Percentiles rank a stretch among this genome's conserved stretches.
Evolutionary conservation across 2,329 filamentous ascomycete species (phyloP).

Genomic region (Sporothrix luriei): DNA sequence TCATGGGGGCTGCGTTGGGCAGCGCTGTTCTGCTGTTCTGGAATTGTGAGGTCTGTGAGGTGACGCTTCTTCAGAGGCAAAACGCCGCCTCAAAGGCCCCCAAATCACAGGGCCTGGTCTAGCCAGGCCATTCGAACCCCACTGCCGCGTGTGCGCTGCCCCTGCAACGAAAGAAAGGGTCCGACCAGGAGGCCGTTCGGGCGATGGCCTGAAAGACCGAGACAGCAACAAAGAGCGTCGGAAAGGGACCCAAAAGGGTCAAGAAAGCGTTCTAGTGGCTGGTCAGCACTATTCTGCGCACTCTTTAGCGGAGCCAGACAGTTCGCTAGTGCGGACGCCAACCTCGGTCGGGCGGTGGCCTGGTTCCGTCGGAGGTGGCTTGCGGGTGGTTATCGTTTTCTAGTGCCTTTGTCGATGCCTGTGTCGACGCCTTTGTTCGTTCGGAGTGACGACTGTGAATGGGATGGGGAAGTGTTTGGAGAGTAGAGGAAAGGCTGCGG

Average conservation of each 20-base stretch:
- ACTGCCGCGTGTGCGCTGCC: background rate
- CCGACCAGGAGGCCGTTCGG: background rate
- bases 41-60: background rate
- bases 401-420: constrained; percentile 13
- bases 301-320: background rate
- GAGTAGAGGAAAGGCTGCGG: background rate
- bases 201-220: background rate
- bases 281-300: background rate
- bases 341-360: background rate
- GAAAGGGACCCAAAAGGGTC: background rate
- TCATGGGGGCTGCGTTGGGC: constrained; percentile 1
- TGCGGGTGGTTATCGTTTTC: constrained; percentile 14
- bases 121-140: background rate
- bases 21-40: background rate
- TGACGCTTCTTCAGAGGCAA: constrained; percentile 19
- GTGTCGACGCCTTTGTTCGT: background rate
- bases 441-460: background rate
- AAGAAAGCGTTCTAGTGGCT: background rate
- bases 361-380: background rate
- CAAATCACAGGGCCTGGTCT: background rate
- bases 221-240: background rate
- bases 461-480: background rate
- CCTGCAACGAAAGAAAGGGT: constrained; percentile 10
- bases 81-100: background rate
- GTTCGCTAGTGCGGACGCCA: constrained; percentile 10